Evolutionary conservation across 2,329 filamentous ascomycete species (phyloP).

Genomic region (Diaporthe australafricana): DNA sequence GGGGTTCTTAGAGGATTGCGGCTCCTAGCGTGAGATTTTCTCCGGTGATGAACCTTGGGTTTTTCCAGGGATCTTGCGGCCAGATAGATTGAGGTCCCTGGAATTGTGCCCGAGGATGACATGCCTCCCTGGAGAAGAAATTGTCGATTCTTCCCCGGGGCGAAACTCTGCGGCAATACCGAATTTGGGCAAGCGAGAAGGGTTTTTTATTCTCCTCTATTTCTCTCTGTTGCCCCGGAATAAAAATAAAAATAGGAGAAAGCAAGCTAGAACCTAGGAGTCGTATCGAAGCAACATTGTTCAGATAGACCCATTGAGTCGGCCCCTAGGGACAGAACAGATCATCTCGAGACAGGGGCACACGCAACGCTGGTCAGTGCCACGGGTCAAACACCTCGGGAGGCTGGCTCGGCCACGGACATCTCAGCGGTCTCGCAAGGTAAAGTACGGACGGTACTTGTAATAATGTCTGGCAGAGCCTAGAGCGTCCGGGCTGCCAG

Average conservation of each 20-base stretch:
- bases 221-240: not conserved
- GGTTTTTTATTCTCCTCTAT: not conserved
- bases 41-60: conserved; percentile 3
- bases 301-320: not conserved
- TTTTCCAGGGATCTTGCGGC: conserved; percentile 1
- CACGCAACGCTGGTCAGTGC: not conserved
- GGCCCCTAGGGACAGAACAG: not conserved
- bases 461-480: not conserved
- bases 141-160: not conserved
- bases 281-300: not conserved
- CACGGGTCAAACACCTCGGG: conserved; percentile 12
- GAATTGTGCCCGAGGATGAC: not conserved
- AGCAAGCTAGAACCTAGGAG: too few relatives aligned
- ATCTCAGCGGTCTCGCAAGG: not conserved
- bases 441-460: conserved; percentile 6
- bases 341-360: too few relatives aligned
- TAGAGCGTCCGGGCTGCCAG: conserved; percentile 5
- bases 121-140: conserved; percentile 16
- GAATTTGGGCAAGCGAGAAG: conserved; percentile 2
- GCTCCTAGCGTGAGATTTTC: conserved; percentile 28
- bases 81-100: conserved; percentile 17
- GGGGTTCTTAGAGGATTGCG: conserved; percentile 4
- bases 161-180: conserved; percentile 21
- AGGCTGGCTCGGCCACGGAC: not conserved
- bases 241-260: not conserved